phyloP scores from a whole-genome alignment of 164 flowering plant species.

The grape (Vitis vinifera) region ASM3070453v1 NC_081822.1:2705001-2705500 shows the following conservation, averaged over 20 bases:
- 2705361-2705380: conserved; percentile 95
- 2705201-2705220: no score
- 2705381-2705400: conserved; percentile 94
- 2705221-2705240: neutral
- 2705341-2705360: conserved; percentile 96
- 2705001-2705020: no score
- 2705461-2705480: neutral
- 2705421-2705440: conserved; percentile 67
- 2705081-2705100: no score
- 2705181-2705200: no score
- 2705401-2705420: conserved; percentile 91
- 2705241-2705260: neutral
- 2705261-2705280: conserved; percentile 76
- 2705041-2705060: no score
- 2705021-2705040: no score
- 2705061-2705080: no score
- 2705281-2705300: conserved; percentile 81
- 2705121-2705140: no score
- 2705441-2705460: neutral
- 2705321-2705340: conserved; percentile 98
- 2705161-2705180: no score
- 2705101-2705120: no score
- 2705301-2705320: conserved; percentile 72
- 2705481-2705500: conserved; percentile 58
- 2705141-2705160: no score